Evolutionary conservation across 768 basidiomycete genomes (phyloP).

Genomic region (Tylopilus balloui): DNA sequence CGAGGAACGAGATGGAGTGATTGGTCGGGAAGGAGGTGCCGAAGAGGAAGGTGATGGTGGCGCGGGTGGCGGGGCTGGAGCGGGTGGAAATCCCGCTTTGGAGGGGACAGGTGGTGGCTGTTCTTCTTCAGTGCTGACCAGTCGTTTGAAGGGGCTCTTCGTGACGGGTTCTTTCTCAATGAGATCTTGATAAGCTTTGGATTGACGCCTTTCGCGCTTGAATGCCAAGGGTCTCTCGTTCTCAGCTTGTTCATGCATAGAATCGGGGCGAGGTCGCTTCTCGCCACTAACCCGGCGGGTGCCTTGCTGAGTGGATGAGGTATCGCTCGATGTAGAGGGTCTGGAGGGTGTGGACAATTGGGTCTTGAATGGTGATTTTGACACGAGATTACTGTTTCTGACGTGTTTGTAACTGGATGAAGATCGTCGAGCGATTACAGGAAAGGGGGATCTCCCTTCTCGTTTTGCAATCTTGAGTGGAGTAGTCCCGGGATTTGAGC

Average conservation of each 20-base stretch:
- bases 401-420: conserved; percentile 81
- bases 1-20: conserved; percentile 49
- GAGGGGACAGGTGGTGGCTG: conserved; percentile 28
- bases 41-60: conserved; percentile 30
- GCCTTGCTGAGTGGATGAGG: conserved; percentile 10
- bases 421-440: conserved; percentile 61
- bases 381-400: conserved; percentile 71
- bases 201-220: conserved; percentile 72
- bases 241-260: conserved; percentile 66
- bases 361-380: conserved; percentile 82
- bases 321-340: conserved; percentile 13
- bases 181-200: conserved; percentile 68
- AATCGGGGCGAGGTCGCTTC: conserved; percentile 69
- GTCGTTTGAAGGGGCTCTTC: conserved; percentile 71
- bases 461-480: conserved; percentile 76
- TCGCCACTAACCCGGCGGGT: conserved; percentile 64
- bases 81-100: conserved; percentile 9
- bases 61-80: conserved; percentile 4
- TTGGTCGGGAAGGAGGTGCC: conserved; percentile 40
- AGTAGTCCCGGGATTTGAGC: conserved; percentile 39
- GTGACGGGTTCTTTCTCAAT: conserved; percentile 73
- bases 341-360: conserved; percentile 49
- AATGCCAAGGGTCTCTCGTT: conserved; percentile 67
- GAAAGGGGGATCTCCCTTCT: conserved; percentile 42
- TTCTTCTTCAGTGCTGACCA: conserved; percentile 25